Conservation (phyloP, 495 filamentous ascomycete genomes). For the Penicillium paradoxum region DNA sequence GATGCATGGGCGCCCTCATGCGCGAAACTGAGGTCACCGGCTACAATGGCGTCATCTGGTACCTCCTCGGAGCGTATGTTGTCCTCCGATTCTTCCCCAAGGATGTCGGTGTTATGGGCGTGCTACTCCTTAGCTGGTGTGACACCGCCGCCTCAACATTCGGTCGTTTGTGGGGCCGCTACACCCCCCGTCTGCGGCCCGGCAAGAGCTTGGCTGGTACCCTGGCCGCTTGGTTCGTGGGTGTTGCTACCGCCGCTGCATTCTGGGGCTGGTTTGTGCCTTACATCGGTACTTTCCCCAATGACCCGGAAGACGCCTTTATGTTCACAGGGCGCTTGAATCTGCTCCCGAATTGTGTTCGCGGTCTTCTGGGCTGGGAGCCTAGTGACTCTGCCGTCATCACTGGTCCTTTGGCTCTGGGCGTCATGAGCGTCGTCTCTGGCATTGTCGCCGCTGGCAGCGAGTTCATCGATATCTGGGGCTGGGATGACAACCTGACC, state of each 20-base stretch:
- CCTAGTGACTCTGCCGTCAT: slow-evolving; percentile 40
- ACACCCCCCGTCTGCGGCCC: slow-evolving; percentile 75
- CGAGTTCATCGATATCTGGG: slow-evolving; percentile 85
- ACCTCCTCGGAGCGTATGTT: slow-evolving; percentile 82
- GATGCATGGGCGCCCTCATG: slow-evolving; percentile 82
- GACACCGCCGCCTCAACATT: slow-evolving; percentile 95
- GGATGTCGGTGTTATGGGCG: slow-evolving; percentile 84
- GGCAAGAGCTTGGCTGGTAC: slow-evolving; percentile 93
- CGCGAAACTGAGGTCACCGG: slow-evolving; percentile 87
- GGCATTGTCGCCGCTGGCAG: slow-evolving; percentile 81
- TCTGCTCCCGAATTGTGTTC: slow-evolving; percentile 52
- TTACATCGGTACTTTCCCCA: slow-evolving; percentile 56
- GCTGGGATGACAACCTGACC: slow-evolving; percentile 95
- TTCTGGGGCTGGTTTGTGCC: slow-evolving; percentile 90
- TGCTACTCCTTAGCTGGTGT: slow-evolving; percentile 92
- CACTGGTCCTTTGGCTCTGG: slow-evolving; percentile 68
- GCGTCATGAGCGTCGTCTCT: slow-evolving; percentile 78
- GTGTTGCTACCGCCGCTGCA: slow-evolving; percentile 69
- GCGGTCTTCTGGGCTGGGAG: slow-evolving; percentile 43
- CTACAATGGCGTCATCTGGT: slow-evolving; percentile 97
- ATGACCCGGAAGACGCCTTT: slow-evolving; percentile 63
- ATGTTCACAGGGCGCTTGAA: slow-evolving; percentile 74
- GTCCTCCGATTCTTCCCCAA: slow-evolving; percentile 87
- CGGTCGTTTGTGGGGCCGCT: slow-evolving; percentile 75
- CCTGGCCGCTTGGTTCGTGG: slow-evolving; percentile 73